Base-by-base conservation (phyloP, 306 rosid species). In the Trichosanthes cucumerina region DNA sequence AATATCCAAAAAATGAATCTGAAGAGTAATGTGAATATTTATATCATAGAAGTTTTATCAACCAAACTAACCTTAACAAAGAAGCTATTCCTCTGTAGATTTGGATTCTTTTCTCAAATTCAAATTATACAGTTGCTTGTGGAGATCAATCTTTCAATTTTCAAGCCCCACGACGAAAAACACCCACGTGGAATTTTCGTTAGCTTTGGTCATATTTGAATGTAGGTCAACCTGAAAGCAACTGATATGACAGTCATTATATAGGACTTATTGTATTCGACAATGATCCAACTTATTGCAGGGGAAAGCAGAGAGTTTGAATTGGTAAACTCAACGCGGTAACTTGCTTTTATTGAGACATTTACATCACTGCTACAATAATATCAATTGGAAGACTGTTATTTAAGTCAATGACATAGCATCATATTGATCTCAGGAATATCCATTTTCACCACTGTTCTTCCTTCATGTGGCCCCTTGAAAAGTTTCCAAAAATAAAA, bases 21-120 rank as follows among this genome's bases (percentile, higher is more conserved):
- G 86, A 86, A 44, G 84, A 87, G 78, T 87, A 82, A 84, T 81
- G 81, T 79, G 76, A 78, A 46, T 78, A 47, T 46, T 71, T 62
- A 11, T 44, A 46, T 31, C 24, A 31, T 47, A 38, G 36, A 39
- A 76, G 15, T 76, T 76, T 53, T 60, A 39, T 43, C 19, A 60
- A 36, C 36, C 52, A 59, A 41, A 57, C 44, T 56, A 43, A 46
- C 44, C 79, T 15, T 24, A 15, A 43, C 19, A 76, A 54, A 39
- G 21, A 14, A 39, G 50, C 54, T 6, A n/a, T 72, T 47, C 77
- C 58, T 72, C 16, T 44, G 77, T 72, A 72, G 77, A 72, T 72
- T 72, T 74, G 31, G 49, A 66, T 66, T 66, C 9, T 21, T 31
- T 73, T 50, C 2, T 46, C 76, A 14, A 13, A 44, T 44, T 44